Conservation (phyloP, 257 asterid species). For the Cynanchum wilfordii region DNA sequence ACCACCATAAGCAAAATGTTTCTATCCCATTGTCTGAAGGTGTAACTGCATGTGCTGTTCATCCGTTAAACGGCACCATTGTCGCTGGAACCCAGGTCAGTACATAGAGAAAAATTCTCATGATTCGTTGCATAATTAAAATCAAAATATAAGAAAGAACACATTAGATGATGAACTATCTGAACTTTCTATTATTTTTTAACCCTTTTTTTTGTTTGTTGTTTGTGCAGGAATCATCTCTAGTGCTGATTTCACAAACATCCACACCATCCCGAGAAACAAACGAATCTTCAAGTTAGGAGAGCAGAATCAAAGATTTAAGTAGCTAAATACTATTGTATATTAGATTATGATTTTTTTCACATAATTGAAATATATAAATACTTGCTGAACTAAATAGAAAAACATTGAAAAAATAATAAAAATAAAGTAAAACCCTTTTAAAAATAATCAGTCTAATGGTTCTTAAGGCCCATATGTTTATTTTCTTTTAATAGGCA, state of each 20-base stretch:
- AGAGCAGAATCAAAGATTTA: not conserved
- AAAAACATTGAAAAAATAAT: too few species aligned
- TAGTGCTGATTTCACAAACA: conserved; percentile 54
- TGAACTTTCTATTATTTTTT: not conserved
- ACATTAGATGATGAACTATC: not conserved
- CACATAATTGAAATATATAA: too few species aligned
- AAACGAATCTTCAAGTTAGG: conserved; percentile 20
- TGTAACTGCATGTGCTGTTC: conserved; percentile 71
- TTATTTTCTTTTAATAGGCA: too few species aligned
- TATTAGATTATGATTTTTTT: too few species aligned
- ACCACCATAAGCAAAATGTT: conserved; percentile 42
- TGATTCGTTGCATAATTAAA: not conserved
- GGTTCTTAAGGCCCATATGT: too few species aligned
- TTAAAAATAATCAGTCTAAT: too few species aligned
- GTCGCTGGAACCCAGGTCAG: conserved; percentile 85
- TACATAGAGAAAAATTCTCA: not conserved
- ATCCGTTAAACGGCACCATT: conserved; percentile 70
- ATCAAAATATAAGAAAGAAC: too few species aligned
- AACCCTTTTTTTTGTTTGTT: not conserved
- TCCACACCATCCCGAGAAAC: conserved; percentile 26
- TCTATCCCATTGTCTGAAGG: conserved; percentile 50
- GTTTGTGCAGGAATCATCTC: conserved; percentile 59
- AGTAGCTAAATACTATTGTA: not conserved
- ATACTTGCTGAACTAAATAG: too few species aligned
- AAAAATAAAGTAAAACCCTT: too few species aligned